These are phyloP conservation scores for Colletotrichum sp. DNA, from an alignment of 2,329 filamentous ascomycete species.

Conservation along the genomic window DNA sequence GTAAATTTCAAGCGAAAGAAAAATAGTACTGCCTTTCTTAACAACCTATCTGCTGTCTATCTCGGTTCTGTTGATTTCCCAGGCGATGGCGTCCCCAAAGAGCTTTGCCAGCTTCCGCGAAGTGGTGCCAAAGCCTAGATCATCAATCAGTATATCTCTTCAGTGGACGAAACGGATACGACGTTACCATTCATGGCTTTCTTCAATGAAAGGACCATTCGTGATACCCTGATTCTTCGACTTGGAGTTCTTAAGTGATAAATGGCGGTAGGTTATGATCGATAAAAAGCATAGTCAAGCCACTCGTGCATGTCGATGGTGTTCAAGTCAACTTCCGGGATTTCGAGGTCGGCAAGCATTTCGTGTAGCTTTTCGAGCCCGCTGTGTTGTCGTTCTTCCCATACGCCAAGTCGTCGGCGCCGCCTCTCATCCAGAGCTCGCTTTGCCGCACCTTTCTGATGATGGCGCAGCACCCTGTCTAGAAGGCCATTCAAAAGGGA, in stretches of 20 bases:
- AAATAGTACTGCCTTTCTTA: background rate
- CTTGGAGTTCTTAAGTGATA: background rate
- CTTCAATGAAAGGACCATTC: background rate
- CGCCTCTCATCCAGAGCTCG: background rate
- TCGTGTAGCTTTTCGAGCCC: conserved; percentile 15
- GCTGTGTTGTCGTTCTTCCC: conserved; percentile 9
- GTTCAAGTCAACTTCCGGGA: conserved; percentile 9
- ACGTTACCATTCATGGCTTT: background rate
- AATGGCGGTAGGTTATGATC: background rate
- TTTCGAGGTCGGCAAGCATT: background rate
- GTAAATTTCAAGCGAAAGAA: background rate
- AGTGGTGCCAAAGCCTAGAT: background rate
- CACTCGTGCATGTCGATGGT: conserved; percentile 18
- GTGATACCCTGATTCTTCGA: background rate
- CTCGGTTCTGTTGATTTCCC: background rate
- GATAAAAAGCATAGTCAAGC: conserved; percentile 12
- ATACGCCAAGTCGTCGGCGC: background rate
- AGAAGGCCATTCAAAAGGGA: conserved; percentile 8
- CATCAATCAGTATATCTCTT: background rate
- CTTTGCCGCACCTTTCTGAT: background rate
- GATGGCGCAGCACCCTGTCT: background rate
- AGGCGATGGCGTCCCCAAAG: background rate
- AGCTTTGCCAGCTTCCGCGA: background rate
- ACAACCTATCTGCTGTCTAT: background rate
- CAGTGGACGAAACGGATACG: background rate